Evolutionary conservation across 192 early-diverging fungal species (phyloP), one percentile per base, ranked within the genome.

Genomic region (Chytriomyces confervae): DNA sequence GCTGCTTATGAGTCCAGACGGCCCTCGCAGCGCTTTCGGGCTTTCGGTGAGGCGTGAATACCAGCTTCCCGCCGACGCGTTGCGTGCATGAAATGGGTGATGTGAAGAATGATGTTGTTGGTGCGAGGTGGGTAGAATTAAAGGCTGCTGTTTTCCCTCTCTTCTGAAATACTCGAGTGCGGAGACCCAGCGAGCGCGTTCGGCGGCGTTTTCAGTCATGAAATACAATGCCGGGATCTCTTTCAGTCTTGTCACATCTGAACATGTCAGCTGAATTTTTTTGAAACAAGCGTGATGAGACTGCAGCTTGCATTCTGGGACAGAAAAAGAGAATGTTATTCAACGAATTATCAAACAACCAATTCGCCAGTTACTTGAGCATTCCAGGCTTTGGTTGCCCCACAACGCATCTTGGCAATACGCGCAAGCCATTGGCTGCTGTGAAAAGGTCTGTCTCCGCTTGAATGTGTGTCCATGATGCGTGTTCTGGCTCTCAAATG

Each of bases 391-490:
- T 57, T 82, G 81, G 69, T 85, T 77, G 2, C 84, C 87, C 82
- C 83, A 89, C 18, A 89, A 67, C 0, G 87, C 73, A 73, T 89
- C 87, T 66, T 84, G 80, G 63, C 87, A 89, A 20, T 84, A 61
- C 2, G 81, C 84, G 69, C 87, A 89, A 62, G 86, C 87, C 18
- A 80, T 82, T 49, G 85, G 87, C 62, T 85, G 84, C n/a, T 85
- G 77, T 50, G 78, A 83, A 27, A 50, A 47, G 43, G 61, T 60
- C 70, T 86, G 85, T 27, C 81, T 61, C 16, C 69, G 57, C 62
- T 80, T 85, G 65, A 85, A 85, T 7, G 49, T n/a, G 66, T 89
- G 87, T 10, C 87, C 87, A 20, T 71, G 13, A 20, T 45, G 53
- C 24, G 7, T 82, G 47, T 48, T 69, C 23, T 81, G 60, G 10